These are phyloP conservation scores for Berkeleyomyces rouxiae DNA, from an alignment of 2,329 filamentous ascomycete species.

Conservation along the genomic window DNA sequence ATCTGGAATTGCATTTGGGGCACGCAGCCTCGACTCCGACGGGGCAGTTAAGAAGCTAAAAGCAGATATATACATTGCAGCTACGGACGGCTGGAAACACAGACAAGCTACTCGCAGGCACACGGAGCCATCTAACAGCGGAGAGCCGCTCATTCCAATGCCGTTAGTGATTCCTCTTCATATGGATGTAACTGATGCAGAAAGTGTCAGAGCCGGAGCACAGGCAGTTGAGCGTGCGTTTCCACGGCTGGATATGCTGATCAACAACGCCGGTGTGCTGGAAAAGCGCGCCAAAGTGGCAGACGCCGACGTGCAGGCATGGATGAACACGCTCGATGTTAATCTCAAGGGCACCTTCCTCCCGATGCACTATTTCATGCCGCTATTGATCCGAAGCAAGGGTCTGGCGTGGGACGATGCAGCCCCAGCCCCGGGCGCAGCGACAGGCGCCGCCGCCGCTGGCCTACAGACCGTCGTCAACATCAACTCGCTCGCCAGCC, in stretches of 20 bases:
- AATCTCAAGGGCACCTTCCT: conserved; percentile 34
- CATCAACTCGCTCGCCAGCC: conserved; percentile 28
- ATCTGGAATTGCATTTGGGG: conserved; percentile 34
- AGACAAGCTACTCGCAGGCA: conserved; percentile 16
- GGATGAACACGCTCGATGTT: conserved; percentile 31
- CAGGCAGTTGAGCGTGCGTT: conserved; percentile 18
- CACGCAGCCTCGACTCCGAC: conserved; percentile 29
- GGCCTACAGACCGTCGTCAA: conserved; percentile 24
- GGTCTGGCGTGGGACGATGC: conserved; percentile 19
- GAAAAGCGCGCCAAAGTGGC: conserved; percentile 21
- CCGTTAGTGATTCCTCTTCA: conserved; percentile 26
- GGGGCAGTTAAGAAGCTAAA: conserved; percentile 14
- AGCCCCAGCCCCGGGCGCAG: background rate
- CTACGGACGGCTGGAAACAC: background rate
- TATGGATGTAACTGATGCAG: conserved; percentile 23
- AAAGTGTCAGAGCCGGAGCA: conserved; percentile 21
- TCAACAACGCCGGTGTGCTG: conserved; percentile 30
- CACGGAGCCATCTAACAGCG: conserved; percentile 17
- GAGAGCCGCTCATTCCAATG: background rate
- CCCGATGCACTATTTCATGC: conserved; percentile 31
- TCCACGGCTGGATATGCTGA: conserved; percentile 25
- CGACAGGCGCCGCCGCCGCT: background rate
- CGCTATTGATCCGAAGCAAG: conserved; percentile 23
- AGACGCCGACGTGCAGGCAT: conserved; percentile 26
- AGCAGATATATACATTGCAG: background rate